These are phyloP conservation scores for Cryptococcus sp. DNA, from an alignment of 1,284 basidiomycete genomes.

Conservation along the genomic window DNA sequence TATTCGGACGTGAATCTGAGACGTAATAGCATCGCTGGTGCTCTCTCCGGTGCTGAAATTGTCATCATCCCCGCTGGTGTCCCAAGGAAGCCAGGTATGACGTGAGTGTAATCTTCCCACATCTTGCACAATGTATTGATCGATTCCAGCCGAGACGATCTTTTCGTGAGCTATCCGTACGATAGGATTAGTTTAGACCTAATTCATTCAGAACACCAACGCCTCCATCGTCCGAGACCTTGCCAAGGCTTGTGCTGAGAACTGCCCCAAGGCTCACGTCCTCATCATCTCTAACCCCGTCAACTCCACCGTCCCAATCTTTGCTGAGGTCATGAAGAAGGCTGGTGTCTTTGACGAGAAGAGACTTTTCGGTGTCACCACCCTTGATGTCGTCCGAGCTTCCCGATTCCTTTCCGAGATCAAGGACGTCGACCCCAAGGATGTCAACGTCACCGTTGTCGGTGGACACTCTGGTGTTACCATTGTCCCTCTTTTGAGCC, in stretches of 20 bases:
- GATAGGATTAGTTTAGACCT: neutral
- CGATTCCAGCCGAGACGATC: constrained; percentile 41
- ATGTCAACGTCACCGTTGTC: constrained; percentile 74
- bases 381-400: constrained; percentile 94
- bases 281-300: constrained; percentile 96
- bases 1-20: neutral
- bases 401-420: constrained; percentile 90
- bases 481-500: constrained; percentile 93
- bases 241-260: constrained; percentile 78
- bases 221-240: constrained; percentile 93
- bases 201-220: constrained; percentile 58
- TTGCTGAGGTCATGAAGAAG: constrained; percentile 91
- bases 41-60: constrained; percentile 77
- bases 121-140: neutral
- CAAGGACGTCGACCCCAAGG: constrained; percentile 58
- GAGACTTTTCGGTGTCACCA: constrained; percentile 95
- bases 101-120: constrained; percentile 64
- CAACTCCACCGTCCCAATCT: constrained; percentile 96
- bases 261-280: constrained; percentile 85
- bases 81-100: constrained; percentile 86
- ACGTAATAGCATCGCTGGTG: constrained; percentile 64
- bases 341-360: constrained; percentile 86
- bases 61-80: constrained; percentile 97
- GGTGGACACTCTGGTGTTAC: constrained; percentile 96
- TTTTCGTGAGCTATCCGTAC: constrained; percentile 32